Percentiles rank a stretch among this genome's conserved stretches.
Evolutionary conservation across 805 yeast species (phyloP).

Genomic region (Teunomyces stri): DNA sequence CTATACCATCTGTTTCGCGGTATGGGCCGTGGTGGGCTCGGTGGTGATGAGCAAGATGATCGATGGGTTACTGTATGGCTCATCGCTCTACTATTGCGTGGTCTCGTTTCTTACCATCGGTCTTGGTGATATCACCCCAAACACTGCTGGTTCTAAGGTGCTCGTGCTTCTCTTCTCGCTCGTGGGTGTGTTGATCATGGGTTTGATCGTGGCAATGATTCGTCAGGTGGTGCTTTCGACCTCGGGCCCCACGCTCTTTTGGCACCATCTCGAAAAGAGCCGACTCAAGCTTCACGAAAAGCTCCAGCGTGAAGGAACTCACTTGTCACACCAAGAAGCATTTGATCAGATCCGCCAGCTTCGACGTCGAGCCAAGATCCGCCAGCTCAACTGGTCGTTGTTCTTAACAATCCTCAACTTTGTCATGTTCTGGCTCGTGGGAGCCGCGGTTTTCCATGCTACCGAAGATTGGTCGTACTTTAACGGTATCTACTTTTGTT

Average conservation of each 20-base stretch:
- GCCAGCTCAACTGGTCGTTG: slow-evolving; percentile 41
- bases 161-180: slow-evolving; percentile 62
- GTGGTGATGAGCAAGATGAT: slow-evolving; percentile 39
- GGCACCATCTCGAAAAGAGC: slow-evolving; percentile 59
- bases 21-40: slow-evolving; percentile 75
- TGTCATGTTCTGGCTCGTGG: slow-evolving; percentile 65
- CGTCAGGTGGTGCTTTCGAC: slow-evolving; percentile 61
- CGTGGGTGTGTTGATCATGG: slow-evolving; percentile 69
- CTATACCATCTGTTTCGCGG: slow-evolving; percentile 60
- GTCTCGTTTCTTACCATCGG: slow-evolving; percentile 81
- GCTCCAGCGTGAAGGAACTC: slow-evolving; percentile 12
- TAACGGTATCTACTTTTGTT: slow-evolving; percentile 70
- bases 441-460: slow-evolving; percentile 60
- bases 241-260: slow-evolving; percentile 59
- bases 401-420: slow-evolving; percentile 43
- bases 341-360: slow-evolving; percentile 58
- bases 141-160: slow-evolving; percentile 51
- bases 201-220: slow-evolving; percentile 69
- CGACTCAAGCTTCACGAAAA: slow-evolving; percentile 37
- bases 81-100: slow-evolving; percentile 68
- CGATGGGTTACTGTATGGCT: slow-evolving; percentile 47
- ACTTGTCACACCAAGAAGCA: slow-evolving; percentile 42
- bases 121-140: slow-evolving; percentile 69
- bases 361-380: slow-evolving; percentile 36
- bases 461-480: slow-evolving; percentile 74